phyloP scores from a whole-genome alignment of 2,329 filamentous ascomycete genomes.

The Rutstroemia sp. region DNA sequence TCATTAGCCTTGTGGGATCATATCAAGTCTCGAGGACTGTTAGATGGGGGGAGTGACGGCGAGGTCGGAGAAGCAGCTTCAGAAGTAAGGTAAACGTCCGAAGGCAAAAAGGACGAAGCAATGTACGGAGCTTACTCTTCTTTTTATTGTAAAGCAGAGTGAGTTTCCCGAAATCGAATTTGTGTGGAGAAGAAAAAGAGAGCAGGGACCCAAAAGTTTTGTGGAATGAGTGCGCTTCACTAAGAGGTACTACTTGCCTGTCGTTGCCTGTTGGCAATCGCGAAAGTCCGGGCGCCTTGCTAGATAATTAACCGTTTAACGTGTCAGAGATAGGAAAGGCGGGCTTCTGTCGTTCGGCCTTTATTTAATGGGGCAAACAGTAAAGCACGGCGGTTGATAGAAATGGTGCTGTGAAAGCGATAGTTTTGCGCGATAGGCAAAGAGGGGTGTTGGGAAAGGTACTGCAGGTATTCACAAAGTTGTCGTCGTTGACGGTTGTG shows the following conservation, averaged over 20 bases:
- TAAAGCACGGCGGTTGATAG: too few species aligned
- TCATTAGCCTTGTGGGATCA: constrained; percentile 25
- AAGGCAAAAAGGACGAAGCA: not conserved
- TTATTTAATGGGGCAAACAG: too few species aligned
- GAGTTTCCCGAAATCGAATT: not conserved
- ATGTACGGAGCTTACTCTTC: not conserved
- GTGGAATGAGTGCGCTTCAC: not conserved
- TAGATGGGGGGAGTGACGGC: not conserved
- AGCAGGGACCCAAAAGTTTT: not conserved
- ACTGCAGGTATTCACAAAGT: not conserved
- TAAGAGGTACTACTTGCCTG: not conserved
- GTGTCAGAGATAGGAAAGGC: not conserved
- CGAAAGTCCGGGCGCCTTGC: not conserved
- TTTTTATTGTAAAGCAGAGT: not conserved
- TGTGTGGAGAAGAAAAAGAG: constrained; percentile 1
- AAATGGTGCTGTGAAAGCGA: too few species aligned
- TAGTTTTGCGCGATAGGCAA: not conserved
- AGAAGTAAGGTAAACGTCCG: not conserved
- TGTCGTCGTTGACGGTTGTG: not conserved
- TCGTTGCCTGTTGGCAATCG: not conserved
- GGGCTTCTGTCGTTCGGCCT: not conserved
- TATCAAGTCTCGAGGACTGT: not conserved
- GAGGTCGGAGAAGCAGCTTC: not conserved
- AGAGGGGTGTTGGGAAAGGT: not conserved
- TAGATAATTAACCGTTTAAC: too few species aligned